These are phyloP conservation scores for Scleroderma bovista DNA, from an alignment of 768 basidiomycete genomes.

Conservation along the genomic window DNA sequence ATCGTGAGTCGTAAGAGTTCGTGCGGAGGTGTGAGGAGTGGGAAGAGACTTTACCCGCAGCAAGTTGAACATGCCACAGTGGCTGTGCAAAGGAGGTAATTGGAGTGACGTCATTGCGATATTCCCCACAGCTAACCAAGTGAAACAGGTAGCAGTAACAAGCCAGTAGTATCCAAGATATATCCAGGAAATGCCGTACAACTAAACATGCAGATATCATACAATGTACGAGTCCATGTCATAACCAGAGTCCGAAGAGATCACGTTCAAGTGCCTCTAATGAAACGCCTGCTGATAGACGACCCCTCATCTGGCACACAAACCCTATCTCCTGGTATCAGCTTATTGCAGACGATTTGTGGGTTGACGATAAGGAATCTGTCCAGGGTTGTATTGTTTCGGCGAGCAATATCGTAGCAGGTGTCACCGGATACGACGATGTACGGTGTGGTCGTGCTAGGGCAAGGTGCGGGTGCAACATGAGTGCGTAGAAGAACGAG, in stretches of 20 bases:
- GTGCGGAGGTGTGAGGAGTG: slow-evolving; percentile 17
- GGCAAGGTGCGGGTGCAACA: slow-evolving; percentile 20
- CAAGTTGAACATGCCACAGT: slow-evolving; percentile 17
- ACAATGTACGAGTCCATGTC: slow-evolving; percentile 6
- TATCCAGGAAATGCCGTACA: background rate
- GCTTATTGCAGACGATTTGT: slow-evolving; percentile 46
- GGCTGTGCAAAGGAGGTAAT: slow-evolving; percentile 16
- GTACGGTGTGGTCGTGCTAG: slow-evolving; percentile 37
- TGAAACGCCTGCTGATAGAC: slow-evolving; percentile 27
- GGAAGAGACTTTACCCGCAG: slow-evolving; percentile 1
- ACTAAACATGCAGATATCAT: slow-evolving; percentile 3
- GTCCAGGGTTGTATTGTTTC: slow-evolving; percentile 46
- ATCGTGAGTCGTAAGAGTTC: slow-evolving; percentile 14
- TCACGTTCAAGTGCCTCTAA: slow-evolving; percentile 4
- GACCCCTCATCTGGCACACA: slow-evolving; percentile 47
- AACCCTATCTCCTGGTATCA: slow-evolving; percentile 57
- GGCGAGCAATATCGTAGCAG: slow-evolving; percentile 58
- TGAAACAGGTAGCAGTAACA: background rate
- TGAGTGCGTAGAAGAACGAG: slow-evolving; percentile 39
- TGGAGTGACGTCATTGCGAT: slow-evolving; percentile 20
- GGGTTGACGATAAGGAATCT: slow-evolving; percentile 48
- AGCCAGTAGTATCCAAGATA: background rate
- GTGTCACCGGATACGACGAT: slow-evolving; percentile 53
- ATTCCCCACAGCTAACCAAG: background rate
- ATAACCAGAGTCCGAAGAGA: background rate